A percentile compares a stretch with the other conserved stretches of the same genome.
phyloP scores from a whole-genome alignment of 257 asterid species.

The Solanum pennellii region DNA sequence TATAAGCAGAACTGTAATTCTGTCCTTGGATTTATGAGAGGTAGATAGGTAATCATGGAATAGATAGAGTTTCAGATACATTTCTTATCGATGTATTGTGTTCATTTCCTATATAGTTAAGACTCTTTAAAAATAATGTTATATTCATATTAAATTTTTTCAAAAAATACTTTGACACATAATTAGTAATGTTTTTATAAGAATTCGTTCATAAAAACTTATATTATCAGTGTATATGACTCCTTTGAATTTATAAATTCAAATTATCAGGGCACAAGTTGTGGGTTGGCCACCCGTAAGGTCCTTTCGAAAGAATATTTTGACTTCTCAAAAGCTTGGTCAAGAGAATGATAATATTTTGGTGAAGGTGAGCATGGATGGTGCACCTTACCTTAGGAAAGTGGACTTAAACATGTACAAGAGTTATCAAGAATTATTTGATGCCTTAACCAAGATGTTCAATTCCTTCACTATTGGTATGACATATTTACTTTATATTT shows the following conservation, averaged over 20 bases:
- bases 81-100: not conserved
- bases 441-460: constrained; percentile 33
- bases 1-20: not conserved
- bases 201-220: not conserved
- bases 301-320: constrained; percentile 15
- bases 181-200: not conserved
- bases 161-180: not conserved
- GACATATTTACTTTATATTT: not conserved
- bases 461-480: constrained; percentile 21
- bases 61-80: not conserved
- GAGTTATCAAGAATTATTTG: constrained; percentile 17
- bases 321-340: constrained; percentile 1
- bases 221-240: not conserved
- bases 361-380: constrained; percentile 23
- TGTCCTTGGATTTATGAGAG: not conserved
- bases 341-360: constrained; percentile 6
- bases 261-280: constrained; percentile 16
- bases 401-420: constrained; percentile 30
- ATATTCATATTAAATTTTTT: not conserved
- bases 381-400: constrained; percentile 16
- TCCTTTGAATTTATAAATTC: not conserved
- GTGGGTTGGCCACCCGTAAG: constrained; percentile 39
- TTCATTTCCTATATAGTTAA: not conserved
- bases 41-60: not conserved
- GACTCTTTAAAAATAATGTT: not conserved